These are phyloP conservation scores for Peniophora sp. DNA, from an alignment of 1,284 basidiomycete species.

Conservation along the genomic window DNA sequence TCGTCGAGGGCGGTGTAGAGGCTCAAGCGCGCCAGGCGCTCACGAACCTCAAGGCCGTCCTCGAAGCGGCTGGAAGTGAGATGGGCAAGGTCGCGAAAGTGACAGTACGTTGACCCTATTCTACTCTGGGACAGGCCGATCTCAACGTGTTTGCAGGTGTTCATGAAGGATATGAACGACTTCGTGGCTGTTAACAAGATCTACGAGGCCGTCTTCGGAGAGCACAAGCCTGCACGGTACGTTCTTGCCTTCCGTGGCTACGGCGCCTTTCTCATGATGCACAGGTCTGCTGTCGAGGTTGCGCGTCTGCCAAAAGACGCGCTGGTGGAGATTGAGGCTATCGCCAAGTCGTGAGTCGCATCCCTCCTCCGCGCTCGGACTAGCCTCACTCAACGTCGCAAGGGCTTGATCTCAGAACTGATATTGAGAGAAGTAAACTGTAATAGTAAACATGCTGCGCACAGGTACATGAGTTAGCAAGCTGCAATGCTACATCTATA, in stretches of 20 bases:
- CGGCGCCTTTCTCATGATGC: not conserved
- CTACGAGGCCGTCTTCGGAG: constrained; percentile 78
- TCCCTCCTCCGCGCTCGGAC: too few species aligned
- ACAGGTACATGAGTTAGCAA: too few species aligned
- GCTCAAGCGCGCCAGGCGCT: constrained; percentile 83
- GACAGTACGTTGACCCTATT: constrained; percentile 46
- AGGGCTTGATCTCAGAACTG: too few species aligned
- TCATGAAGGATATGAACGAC: constrained; percentile 90
- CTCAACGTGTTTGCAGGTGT: constrained; percentile 47
- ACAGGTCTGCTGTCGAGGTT: constrained; percentile 73
- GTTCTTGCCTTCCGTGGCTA: not conserved
- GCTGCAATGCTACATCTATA: too few species aligned
- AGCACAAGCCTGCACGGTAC: constrained; percentile 81
- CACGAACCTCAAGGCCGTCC: constrained; percentile 78
- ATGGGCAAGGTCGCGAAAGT: constrained; percentile 79
- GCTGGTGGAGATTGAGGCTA: constrained; percentile 88
- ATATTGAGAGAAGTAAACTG: too few species aligned
- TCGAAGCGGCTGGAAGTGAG: constrained; percentile 77
- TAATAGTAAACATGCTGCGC: too few species aligned
- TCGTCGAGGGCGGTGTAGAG: constrained; percentile 73
- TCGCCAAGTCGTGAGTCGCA: too few species aligned
- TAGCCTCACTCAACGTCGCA: too few species aligned
- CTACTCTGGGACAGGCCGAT: not conserved
- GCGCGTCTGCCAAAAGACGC: constrained; percentile 72
- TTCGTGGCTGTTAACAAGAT: constrained; percentile 79